Conservation (phyloP, 73 alveolate species). For the Halteria grandinella region DNA sequence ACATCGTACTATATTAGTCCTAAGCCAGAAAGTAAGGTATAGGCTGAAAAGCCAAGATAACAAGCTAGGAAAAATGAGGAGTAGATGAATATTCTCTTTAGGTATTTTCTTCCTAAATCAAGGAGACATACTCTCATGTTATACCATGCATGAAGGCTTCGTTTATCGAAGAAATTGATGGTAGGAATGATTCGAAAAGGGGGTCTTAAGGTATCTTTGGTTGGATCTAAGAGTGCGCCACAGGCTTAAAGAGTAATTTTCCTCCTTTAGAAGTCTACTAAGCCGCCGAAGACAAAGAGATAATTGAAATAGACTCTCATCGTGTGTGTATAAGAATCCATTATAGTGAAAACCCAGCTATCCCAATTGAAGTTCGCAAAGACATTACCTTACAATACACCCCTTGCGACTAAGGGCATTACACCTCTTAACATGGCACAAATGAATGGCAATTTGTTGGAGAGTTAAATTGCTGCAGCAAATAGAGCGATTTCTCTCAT, state of each 20-base stretch:
- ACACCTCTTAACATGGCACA: not conserved
- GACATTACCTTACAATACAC: not conserved
- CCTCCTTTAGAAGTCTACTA: constrained; percentile 40
- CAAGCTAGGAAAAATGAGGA: constrained; percentile 30
- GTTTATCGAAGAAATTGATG: constrained; percentile 3
- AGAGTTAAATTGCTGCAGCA: constrained; percentile 1
- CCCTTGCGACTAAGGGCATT: not conserved
- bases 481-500: constrained; percentile 24
- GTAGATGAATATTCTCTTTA: constrained; percentile 36
- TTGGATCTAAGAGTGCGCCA: constrained; percentile 40
- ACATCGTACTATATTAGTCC: not conserved
- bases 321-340: not conserved
- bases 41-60: not conserved
- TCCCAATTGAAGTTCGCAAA: not conserved
- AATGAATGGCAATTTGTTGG: not conserved
- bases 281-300: constrained; percentile 20
- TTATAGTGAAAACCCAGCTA: not conserved
- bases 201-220: not conserved
- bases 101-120: constrained; percentile 47
- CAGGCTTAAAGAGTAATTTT: not conserved
- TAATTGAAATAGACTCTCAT: not conserved
- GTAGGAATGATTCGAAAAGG: constrained; percentile 31
- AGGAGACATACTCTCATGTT: constrained; percentile 22
- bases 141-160: constrained; percentile 19
- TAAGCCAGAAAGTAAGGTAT: constrained; percentile 1